Base-by-base conservation (phyloP, 2,329 filamentous ascomycete species). In the Blumeriella jaapii region DNA sequence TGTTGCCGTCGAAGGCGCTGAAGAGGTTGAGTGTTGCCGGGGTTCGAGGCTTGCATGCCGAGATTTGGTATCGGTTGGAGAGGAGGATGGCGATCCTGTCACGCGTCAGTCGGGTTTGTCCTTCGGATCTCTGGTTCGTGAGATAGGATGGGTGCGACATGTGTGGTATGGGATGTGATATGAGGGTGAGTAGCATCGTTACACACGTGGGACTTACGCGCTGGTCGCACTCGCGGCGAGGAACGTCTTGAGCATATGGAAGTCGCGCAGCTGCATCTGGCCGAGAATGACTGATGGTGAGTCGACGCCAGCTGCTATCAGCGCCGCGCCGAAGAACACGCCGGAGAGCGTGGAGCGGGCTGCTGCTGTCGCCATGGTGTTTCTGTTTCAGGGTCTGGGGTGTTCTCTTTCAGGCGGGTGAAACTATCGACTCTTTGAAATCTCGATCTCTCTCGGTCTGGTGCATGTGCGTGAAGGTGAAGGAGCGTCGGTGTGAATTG, bases 171-270 rank as follows among this genome's bases (percentile, higher is more conserved):
- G n/a, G n/a, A n/a, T n/a, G n/a, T n/a, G n/a, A n/a, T n/a, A n/a
- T n/a, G n/a, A n/a, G n/a, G n/a, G n/a, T n/a, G 6, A 18, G 3
- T 13, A 12, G 10, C 10, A 7, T n/a, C 5, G 3, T 11, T 13
- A 10, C 22, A 10, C 25, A 19, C n/a, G n/a, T n/a, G n/a, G n/a
- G n/a, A 59, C 72, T 54, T 63, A 78, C 71, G 69, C 68, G 57
- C 71, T 78, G 46, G 62, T 65, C 16, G 70, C 74, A 7, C 71
- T 71, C 3, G 75, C 78, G 1, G 69, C 64, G 3, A 81, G 56
- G 48, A 82, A 81, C 7, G 66, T 64, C 55, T 78, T 68, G 18
- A 77, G 52, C 76, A 82, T 81, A 52, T 76, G 73, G 56, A 69
- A 79, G 50, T 77, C 67, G 30, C 65, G 57, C 29, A 79, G 59